A percentile compares a stretch with the other conserved stretches of the same genome.
Evolutionary conservation across 805 yeast species (phyloP).

Genomic region (Candida pini): DNA sequence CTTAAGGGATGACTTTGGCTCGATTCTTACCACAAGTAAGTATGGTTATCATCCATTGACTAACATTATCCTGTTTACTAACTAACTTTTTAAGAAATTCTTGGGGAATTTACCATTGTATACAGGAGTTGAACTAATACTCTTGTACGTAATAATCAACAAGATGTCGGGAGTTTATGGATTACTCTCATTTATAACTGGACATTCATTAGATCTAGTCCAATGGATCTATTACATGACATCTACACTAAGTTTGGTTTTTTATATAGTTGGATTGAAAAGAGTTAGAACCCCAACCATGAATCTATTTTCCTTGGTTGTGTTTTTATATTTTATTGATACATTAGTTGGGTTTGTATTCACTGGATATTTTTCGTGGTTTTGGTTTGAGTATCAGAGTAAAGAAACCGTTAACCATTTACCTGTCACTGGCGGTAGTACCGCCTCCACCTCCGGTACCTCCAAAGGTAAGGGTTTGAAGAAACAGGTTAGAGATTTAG

Average conservation of each 20-base stretch:
- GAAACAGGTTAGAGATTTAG: slow-evolving; percentile 1
- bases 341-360: slow-evolving; percentile 61
- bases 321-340: slow-evolving; percentile 60
- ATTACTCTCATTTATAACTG: slow-evolving; percentile 76
- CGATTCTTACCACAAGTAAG: too few species aligned
- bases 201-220: slow-evolving; percentile 75
- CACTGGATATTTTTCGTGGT: slow-evolving; percentile 65
- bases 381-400: slow-evolving; percentile 55
- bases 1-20: too few species aligned
- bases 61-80: too few species aligned
- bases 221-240: slow-evolving; percentile 78
- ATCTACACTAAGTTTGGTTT: slow-evolving; percentile 57
- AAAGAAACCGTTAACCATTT: slow-evolving; percentile 1
- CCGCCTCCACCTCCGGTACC: slow-evolving; percentile 17
- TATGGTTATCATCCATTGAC: too few species aligned
- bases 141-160: slow-evolving; percentile 73
- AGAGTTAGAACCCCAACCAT: slow-evolving; percentile 50
- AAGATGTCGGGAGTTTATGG: slow-evolving; percentile 90
- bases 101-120: slow-evolving; percentile 72
- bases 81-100: slow-evolving; percentile 44
- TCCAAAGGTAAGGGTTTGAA: neutral
- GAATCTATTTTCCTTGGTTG: slow-evolving; percentile 55
- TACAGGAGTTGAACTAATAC: slow-evolving; percentile 78
- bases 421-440: slow-evolving; percentile 15
- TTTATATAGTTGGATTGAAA: slow-evolving; percentile 55